These are phyloP conservation scores for Ocimum tenuiflorum DNA, from an alignment of 257 asterid genomes.

Conservation along the genomic window DNA sequence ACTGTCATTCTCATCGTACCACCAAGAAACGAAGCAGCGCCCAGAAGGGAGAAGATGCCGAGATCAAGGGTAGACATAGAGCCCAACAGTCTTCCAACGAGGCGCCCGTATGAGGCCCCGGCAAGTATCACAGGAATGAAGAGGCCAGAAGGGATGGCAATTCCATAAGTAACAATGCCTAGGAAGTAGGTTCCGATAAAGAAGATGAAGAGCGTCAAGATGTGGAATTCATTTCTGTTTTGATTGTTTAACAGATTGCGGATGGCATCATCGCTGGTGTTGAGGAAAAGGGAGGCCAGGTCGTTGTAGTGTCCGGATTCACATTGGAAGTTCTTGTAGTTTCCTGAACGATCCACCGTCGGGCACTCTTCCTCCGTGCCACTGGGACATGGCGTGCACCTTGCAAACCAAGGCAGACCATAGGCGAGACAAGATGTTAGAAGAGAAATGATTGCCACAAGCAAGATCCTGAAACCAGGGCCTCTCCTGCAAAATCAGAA, in stretches of 20 bases:
- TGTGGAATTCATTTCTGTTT: constrained; percentile 46
- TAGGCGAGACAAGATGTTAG: constrained; percentile 74
- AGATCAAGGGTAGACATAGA: constrained; percentile 56
- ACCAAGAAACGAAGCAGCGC: constrained; percentile 97
- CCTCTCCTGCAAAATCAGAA: constrained; percentile 56
- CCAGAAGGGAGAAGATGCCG: constrained; percentile 79
- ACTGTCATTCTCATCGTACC: constrained; percentile 99
- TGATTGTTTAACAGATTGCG: constrained; percentile 62
- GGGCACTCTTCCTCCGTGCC: constrained; percentile 60
- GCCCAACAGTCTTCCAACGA: constrained; percentile 61
- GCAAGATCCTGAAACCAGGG: constrained; percentile 61
- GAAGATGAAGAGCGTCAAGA: constrained; percentile 53
- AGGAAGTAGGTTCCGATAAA: constrained; percentile 54
- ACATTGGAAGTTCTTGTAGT: constrained; percentile 81
- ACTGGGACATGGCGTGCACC: constrained; percentile 72
- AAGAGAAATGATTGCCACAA: constrained; percentile 56
- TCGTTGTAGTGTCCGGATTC: constrained; percentile 69
- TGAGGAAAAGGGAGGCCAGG: constrained; percentile 84
- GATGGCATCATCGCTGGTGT: constrained; percentile 89
- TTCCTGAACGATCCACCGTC: constrained; percentile 59
- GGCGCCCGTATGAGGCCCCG: constrained; percentile 94
- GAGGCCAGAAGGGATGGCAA: constrained; percentile 93
- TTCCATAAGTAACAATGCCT: constrained; percentile 80
- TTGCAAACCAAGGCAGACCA: constrained; percentile 79
- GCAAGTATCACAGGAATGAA: constrained; percentile 99